Base-by-base conservation (phyloP, 257 asterid species). In the Linderniella brevidens region DNA sequence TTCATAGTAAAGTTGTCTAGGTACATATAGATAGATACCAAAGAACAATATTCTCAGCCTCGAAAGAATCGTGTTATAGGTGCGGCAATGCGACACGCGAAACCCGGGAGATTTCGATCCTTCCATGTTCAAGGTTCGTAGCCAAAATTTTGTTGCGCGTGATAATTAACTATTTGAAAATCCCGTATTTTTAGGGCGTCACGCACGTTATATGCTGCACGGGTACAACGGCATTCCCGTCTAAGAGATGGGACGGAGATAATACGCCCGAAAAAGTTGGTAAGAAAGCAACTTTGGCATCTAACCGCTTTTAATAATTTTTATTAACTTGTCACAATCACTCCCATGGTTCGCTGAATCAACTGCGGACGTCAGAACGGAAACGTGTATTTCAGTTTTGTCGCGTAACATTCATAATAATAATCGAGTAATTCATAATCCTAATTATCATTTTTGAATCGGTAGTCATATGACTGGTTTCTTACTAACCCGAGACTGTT, bases 201-300 rank as follows among this genome's bases (percentile, higher is more conserved):
- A 87, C 93, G 29, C 95, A 87, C 65, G 95, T 80, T 38, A 83
- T 87, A 48, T 83, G 95, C 80, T 80, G 93, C 74, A 83, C 93
- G 0, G 97, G 97, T 37, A 87, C 97, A 14, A 87, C 97, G 3
- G 97, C 97, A 52, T 87, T 87, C 63, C 97, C 97, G 0, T 80
- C 97, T 50, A 72, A 68, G 75, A 74, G 97, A 58, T 87, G 97
- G 97, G 88, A 78, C 69, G 97, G 97, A 53, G 93, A 83, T 63
- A 87, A 87, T 63, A 80, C 97, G 41, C 97, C 97, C 36, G 93
- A 87, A 78, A 75, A 75, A 87, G 85, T 74, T 65, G 97, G 97
- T 87, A 59, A 70, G 95, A 49, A 20, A 42, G 55, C 50, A 63
- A 35, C 36, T 53, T 66, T 32, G 25, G 1, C 11, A 16, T 29